Base-by-base conservation (phyloP, 1,284 basidiomycete species). In the Pseudozyma pruni region DNA sequence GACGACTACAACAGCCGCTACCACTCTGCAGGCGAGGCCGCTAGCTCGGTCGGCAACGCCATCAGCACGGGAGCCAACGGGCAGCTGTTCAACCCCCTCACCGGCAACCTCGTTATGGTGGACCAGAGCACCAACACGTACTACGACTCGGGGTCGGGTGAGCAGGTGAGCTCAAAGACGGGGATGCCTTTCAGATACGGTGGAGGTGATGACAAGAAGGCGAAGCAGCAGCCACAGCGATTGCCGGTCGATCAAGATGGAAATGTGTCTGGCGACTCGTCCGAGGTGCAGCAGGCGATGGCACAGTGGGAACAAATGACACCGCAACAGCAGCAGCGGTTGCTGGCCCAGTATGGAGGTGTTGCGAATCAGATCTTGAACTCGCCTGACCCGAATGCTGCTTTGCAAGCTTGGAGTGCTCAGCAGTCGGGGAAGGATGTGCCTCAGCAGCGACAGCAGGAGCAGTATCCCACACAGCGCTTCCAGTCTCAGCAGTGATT, bases 41-140 rank as follows among this genome's bases (percentile, higher is more conserved):
- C 68, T 13, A 33, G 48, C 17, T 40, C 52, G 2, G 49, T 60
- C 4, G 68, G 68, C 14, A 71, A 64, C 14, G 56, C 61, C n/a
- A 64, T 71, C 42, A 29, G 13, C 25, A 64, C 61, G 8, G 68
- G 68, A 5, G 45, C 49, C 20, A 56, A 53, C 29, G 68, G 68
- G 0, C 61, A 64, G 43, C 54, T 71, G 1, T 60, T 71, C 53
- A 71, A 71, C 38, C 68, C 68, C 6, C 37, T 64, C 33, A 57
- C 56, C 2, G 68, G 68, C 25, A 38, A 50, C 25, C 43, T 64
- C 2, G 39, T 71, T 29, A 38, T 64, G 8, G 53, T 71, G 2
- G 68, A 71, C 23, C 35, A 52, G 5, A 61, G 29, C 43, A 54
- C 57, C 2, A 33, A 38, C 20, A 10, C 19, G 14, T 60, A 60